These are phyloP conservation scores for Tetrastigma voinierianum DNA, from an alignment of 164 flowering plant species.

Conservation along the genomic window DNA sequence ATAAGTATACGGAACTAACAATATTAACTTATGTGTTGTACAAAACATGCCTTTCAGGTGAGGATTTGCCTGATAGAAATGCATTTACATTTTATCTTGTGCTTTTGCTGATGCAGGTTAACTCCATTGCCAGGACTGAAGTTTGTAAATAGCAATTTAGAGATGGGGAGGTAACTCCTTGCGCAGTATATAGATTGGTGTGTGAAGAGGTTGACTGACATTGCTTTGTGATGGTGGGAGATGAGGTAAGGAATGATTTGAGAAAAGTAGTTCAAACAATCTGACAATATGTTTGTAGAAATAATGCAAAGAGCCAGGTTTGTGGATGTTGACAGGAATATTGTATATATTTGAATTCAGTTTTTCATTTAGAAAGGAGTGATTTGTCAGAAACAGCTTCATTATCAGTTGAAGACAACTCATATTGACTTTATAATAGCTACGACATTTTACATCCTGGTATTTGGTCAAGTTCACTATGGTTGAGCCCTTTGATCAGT, in stretches of 20 bases:
- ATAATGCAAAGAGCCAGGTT: background rate
- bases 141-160: conserved; percentile 10
- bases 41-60: too few species aligned
- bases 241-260: background rate
- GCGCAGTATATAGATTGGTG: conserved; percentile 5
- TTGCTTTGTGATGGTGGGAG: background rate
- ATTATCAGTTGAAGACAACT: background rate
- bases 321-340: background rate
- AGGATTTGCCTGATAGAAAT: too few species aligned
- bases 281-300: background rate
- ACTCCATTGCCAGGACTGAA: background rate
- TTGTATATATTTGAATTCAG: background rate
- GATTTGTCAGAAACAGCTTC: background rate
- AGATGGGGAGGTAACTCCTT: too few species aligned
- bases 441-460: background rate
- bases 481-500: too few species aligned
- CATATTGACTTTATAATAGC: background rate
- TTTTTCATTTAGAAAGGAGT: background rate
- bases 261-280: background rate
- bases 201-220: conserved; percentile 4
- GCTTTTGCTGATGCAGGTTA: conserved; percentile 11
- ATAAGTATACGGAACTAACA: too few species aligned
- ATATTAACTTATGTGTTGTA: too few species aligned
- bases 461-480: too few species aligned
- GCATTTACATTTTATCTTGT: background rate